Conservation (phyloP, 2,329 filamentous ascomycete genomes). For the Claviceps fusiformis region DNA sequence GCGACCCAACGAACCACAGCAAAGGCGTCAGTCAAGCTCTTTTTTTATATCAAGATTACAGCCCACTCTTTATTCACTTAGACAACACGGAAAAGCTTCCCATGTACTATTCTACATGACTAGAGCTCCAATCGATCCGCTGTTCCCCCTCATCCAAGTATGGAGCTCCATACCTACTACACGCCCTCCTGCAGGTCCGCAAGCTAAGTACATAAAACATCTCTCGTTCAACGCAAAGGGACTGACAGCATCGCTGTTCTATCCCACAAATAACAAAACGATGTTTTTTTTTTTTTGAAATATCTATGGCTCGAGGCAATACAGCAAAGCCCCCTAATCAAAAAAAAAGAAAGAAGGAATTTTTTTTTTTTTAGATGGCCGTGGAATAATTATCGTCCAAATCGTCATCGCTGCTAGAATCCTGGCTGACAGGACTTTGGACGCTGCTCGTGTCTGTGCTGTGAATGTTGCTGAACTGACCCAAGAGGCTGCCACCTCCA, state of each 20-base stretch:
- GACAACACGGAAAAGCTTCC: too few species aligned
- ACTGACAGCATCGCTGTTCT: not conserved
- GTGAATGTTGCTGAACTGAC: conserved; percentile 28
- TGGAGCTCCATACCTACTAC: not conserved
- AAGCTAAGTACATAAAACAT: too few species aligned
- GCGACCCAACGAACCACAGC: too few species aligned
- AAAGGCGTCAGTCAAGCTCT: too few species aligned
- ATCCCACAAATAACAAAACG: not conserved
- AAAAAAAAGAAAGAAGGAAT: too few species aligned
- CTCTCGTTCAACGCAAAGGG: not conserved
- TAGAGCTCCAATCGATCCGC: not conserved
- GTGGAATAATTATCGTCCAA: conserved; percentile 26
- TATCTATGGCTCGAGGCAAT: not conserved
- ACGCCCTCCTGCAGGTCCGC: not conserved
- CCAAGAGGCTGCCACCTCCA: conserved; percentile 21
- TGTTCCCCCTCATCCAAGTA: not conserved
- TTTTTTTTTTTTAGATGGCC: conserved; percentile 9
- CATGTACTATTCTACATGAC: not conserved
- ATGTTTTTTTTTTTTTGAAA: too few species aligned
- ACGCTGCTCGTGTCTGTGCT: conserved; percentile 36
- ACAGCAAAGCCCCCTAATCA: not conserved
- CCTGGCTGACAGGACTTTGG: conserved; percentile 36
- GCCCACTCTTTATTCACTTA: too few species aligned
- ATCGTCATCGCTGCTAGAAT: conserved; percentile 41
- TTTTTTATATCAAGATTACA: too few species aligned